A percentile compares a stretch with the other conserved stretches of the same genome.
phyloP scores from a whole-genome alignment of 2,329 filamentous ascomycete species.

The Fusarium xylarioides region DNA sequence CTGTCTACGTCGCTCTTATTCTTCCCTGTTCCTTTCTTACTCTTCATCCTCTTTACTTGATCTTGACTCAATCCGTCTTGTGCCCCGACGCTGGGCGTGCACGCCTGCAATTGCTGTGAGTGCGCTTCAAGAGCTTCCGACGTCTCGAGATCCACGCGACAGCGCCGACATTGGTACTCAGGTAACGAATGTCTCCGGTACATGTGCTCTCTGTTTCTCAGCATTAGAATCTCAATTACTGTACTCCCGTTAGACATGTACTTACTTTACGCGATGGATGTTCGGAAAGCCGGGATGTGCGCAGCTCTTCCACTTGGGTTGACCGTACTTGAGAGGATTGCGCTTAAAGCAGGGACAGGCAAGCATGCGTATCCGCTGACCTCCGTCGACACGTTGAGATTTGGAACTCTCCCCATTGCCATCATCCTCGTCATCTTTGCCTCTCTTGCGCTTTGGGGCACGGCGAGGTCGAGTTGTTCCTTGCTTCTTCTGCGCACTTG shows the following conservation, averaged over 20 bases:
- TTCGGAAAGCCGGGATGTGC: not conserved
- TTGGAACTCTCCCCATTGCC: not conserved
- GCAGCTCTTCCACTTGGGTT: not conserved
- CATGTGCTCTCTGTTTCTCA: not conserved
- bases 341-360: not conserved
- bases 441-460: rapidly evolving
- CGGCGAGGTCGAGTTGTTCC: not conserved
- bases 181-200: rapidly evolving
- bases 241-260: no score
- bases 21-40: not conserved
- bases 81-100: rapidly evolving
- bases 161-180: not conserved
- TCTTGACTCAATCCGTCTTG: not conserved
- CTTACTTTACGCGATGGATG: not conserved
- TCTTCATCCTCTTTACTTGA: rapidly evolving
- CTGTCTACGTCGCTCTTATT: rapidly evolving
- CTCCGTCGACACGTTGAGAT: not conserved
- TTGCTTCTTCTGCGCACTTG: no score
- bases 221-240: not conserved
- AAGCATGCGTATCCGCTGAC: rapidly evolving
- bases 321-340: not conserved
- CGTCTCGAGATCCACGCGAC: rapidly evolving
- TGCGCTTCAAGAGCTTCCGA: rapidly evolving
- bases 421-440: rapidly evolving
- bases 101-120: rapidly evolving